These are phyloP conservation scores for Effrenium voratum DNA, from an alignment of 73 alveolate species.

Conservation along the genomic window DNA sequence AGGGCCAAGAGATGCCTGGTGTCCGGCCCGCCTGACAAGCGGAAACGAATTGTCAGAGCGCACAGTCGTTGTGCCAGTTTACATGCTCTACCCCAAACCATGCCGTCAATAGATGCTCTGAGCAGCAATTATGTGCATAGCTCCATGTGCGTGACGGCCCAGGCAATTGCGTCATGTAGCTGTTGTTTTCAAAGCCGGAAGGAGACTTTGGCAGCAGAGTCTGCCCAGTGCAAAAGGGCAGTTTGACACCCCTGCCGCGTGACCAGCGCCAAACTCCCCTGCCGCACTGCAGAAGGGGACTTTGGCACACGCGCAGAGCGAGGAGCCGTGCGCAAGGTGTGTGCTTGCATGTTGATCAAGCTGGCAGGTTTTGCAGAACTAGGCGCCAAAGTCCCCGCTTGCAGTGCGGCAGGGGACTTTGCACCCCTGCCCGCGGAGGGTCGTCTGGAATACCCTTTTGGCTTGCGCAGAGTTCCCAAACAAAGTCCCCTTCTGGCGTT, in stretches of 20 bases:
- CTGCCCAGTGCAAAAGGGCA: neutral
- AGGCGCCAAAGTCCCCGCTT: neutral
- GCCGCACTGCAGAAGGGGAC: neutral
- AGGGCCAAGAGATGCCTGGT: no score
- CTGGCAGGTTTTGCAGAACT: neutral
- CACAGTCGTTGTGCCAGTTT: no score
- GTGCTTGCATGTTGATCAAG: neutral
- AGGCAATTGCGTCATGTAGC: no score
- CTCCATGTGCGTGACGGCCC: no score
- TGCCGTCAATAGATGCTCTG: no score
- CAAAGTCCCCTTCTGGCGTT: neutral
- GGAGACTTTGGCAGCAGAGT: no score
- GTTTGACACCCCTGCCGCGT: neutral
- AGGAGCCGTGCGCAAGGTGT: neutral
- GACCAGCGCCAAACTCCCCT: neutral
- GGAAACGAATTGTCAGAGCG: no score
- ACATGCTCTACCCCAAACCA: no score
- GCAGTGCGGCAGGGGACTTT: neutral
- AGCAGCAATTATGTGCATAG: no score
- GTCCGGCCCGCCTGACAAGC: no score
- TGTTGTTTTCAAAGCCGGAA: no score
- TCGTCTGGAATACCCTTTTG: neutral
- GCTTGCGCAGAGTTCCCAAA: neutral
- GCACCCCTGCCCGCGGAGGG: neutral
- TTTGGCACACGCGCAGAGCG: neutral